Base-by-base conservation (phyloP, 164 flowering plant species). In the Umbellularia californica region DNA sequence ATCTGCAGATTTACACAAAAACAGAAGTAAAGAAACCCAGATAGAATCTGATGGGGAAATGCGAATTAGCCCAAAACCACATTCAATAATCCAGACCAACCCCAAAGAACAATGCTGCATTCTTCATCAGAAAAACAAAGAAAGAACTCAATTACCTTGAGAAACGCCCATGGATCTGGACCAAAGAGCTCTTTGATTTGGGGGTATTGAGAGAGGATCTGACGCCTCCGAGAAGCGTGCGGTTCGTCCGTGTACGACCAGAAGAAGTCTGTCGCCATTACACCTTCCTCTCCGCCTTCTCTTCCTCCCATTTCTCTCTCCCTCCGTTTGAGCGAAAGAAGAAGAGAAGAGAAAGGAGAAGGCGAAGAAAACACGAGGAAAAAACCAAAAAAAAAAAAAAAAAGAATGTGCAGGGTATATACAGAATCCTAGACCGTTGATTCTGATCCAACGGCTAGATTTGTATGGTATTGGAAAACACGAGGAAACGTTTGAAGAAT, bases 161-260 rank as follows among this genome's bases (percentile, higher is more conserved):
- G 81, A 68, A 87, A 84, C 73, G 98, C 97, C 78, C 71, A 85
- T 22, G 92, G 97, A 70, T 94, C 98, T 65, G 98, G 98, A 58
- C 98, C 98, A 69, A 90, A 92, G 69, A 94, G 97, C 9, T 89
- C 82, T 72, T 85, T 91, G 79, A 94, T 91, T 74, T 92, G 94
- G 74, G 98, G 98, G 86, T 94, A 87, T 60, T 88, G 83, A 77
- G 97, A 86, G 83, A 92, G 97, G 79, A 95, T 95, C 87, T 90
- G 88, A 20, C 87, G 82, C 58, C 98, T 77, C 27, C 98, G 80
- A 2, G 94, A 84, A 75, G 98, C 98, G 71, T 95, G 98, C 0
- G 98, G 98, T 78, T 95, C 85, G 50, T 82, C 85, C 11, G 85
- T 82, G 63, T 82, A 80, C 0, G 85, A 82, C 85, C 85, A 82